Conservation (phyloP, 441 rosid species). For the Pelargonium cotyledonis region DNA sequence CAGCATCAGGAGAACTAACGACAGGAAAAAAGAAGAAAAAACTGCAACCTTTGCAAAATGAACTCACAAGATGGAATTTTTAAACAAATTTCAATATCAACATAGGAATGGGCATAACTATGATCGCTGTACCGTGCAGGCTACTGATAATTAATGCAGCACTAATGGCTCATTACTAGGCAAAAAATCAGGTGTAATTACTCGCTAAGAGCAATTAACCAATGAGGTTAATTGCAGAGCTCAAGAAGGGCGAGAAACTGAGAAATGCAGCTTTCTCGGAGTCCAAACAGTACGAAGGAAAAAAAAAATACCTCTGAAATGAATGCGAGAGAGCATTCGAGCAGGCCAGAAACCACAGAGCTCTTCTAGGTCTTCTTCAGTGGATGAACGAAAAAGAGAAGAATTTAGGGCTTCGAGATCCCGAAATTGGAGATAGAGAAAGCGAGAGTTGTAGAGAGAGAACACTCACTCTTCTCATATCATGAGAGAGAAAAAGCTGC, state of each 20-base stretch:
- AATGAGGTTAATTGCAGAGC: background rate
- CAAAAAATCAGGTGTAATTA: background rate
- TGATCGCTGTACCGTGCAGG: background rate
- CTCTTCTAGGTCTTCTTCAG: background rate
- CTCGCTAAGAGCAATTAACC: background rate
- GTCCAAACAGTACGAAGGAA: slow-evolving; percentile 9
- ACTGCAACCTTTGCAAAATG: background rate
- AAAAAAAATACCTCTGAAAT: background rate
- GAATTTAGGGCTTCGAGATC: slow-evolving; percentile 17
- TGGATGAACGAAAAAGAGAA: background rate
- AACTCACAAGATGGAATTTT: background rate
- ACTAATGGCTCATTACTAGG: background rate
- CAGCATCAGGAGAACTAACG: too few relatives aligned
- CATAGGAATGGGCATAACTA: background rate
- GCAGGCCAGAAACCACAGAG: background rate
- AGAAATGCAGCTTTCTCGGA: slow-evolving; percentile 4
- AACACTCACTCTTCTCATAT: too few relatives aligned
- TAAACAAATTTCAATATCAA: background rate
- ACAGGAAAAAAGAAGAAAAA: background rate
- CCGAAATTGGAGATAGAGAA: slow-evolving; percentile 2
- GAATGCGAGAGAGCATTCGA: background rate
- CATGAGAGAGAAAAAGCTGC: slow-evolving; percentile 7
- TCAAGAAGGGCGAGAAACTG: background rate
- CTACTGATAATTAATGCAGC: background rate
- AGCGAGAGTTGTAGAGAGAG: slow-evolving; percentile 9